phyloP scores from a whole-genome alignment of 2,329 filamentous ascomycete species.

The Penicillium frequentans region DNA sequence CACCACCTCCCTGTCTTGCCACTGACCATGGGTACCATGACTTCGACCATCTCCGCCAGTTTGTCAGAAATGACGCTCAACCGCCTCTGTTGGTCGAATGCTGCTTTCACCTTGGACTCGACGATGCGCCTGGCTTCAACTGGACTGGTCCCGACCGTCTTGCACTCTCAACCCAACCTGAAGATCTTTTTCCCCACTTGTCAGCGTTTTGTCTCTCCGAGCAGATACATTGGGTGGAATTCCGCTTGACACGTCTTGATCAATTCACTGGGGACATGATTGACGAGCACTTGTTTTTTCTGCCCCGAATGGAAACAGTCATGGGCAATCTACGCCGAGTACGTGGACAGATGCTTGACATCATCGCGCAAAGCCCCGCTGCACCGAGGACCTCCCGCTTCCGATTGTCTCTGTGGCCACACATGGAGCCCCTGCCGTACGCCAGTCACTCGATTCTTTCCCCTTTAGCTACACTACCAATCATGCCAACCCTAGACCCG shows the following conservation, averaged over 20 bases:
- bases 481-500: too few species aligned
- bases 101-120: not conserved
- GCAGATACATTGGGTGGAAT: not conserved
- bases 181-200: not conserved
- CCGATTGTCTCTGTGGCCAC: too few species aligned
- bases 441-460: too few species aligned
- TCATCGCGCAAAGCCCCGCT: too few species aligned
- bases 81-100: not conserved
- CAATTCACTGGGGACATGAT: not conserved
- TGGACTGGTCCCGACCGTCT: not conserved
- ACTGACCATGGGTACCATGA: not conserved
- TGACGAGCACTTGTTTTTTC: conserved; percentile 2
- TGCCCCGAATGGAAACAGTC: conserved; percentile 2
- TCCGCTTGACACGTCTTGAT: not conserved
- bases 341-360: too few species aligned
- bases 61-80: not conserved
- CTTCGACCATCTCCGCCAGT: not conserved
- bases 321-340: too few species aligned
- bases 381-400: too few species aligned
- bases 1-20: conserved; percentile 5
- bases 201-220: not conserved
- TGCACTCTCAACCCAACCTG: not conserved
- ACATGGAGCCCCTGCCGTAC: too few species aligned
- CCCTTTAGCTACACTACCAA: too few species aligned
- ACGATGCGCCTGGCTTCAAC: not conserved